These are phyloP conservation scores for Kodamaea suecica DNA, from an alignment of 1,139 yeast genomes.

Conservation along the genomic window DNA sequence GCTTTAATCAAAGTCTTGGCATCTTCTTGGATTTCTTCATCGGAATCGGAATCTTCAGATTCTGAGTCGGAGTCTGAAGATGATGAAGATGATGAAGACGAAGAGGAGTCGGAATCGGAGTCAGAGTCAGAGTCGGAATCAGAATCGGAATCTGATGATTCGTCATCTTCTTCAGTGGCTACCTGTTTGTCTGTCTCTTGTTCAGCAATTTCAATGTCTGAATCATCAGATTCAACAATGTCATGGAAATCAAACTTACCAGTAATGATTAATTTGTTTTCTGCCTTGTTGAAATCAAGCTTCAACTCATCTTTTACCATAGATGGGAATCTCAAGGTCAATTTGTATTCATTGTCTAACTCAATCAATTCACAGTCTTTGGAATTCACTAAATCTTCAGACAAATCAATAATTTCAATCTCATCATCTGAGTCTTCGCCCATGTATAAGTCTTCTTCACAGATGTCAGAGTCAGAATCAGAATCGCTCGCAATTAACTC, in stretches of 20 bases:
- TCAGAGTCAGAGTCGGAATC: conserved; percentile 14
- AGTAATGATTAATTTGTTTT: conserved; percentile 42
- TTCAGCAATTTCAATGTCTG: conserved; percentile 17
- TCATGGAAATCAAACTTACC: conserved; percentile 41
- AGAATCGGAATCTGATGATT: conserved; percentile 10
- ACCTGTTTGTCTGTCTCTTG: conserved; percentile 8
- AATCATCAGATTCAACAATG: conserved; percentile 12
- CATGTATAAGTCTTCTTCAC: conserved; percentile 25
- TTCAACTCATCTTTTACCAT: conserved; percentile 43
- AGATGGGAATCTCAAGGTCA: conserved; percentile 45
- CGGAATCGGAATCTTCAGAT: conserved; percentile 20
- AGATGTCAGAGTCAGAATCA: conserved; percentile 9
- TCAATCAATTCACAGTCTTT: conserved; percentile 47
- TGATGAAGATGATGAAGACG: conserved; percentile 16
- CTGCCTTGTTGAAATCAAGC: conserved; percentile 40
- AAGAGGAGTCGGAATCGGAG: conserved; percentile 14
- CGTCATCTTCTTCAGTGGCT: conserved; percentile 11
- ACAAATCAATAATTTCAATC: conserved; percentile 39
- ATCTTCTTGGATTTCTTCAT: conserved; percentile 44
- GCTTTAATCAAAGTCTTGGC: conserved; percentile 39
- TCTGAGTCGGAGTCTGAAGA: conserved; percentile 14
- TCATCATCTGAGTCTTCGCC: conserved; percentile 36
- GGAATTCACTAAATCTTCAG: conserved; percentile 42
- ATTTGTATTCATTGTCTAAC: conserved; percentile 39
- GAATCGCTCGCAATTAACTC: conserved; percentile 29